phyloP scores from a whole-genome alignment of 257 asterid species.

The Perilla frutescens region DNA sequence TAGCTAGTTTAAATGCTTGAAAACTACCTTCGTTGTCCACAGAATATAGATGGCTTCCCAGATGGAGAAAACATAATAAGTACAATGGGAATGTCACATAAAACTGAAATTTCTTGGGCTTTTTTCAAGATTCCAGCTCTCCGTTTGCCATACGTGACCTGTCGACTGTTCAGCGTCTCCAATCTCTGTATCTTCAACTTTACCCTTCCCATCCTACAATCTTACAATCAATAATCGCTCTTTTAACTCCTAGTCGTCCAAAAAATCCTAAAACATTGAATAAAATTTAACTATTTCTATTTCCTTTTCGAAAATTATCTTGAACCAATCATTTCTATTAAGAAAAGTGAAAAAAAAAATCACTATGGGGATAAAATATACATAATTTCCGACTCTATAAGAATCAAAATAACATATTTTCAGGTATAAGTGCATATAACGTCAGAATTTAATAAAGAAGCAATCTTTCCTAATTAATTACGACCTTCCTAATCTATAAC shows the following conservation, averaged over 20 bases:
- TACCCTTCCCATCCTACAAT: conserved; percentile 87
- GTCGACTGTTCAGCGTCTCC: conserved; percentile 78
- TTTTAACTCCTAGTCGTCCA: neutral
- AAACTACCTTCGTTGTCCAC: conserved; percentile 70
- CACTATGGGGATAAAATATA: neutral
- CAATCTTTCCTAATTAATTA: conserved; percentile 11
- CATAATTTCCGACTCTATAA: neutral
- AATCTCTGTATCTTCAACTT: conserved; percentile 80
- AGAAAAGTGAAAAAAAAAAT: neutral
- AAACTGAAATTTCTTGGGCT: conserved; percentile 79
- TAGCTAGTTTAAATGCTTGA: neutral
- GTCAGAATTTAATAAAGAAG: neutral
- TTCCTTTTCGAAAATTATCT: neutral
- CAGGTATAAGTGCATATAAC: neutral
- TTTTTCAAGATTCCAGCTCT: conserved; percentile 83
- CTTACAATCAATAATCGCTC: conserved; percentile 11
- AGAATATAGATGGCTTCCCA: conserved; percentile 77
- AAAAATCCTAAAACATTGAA: no score
- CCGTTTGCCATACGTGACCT: conserved; percentile 80
- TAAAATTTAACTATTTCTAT: neutral
- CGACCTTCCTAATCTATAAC: neutral
- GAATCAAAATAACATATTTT: neutral
- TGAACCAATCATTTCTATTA: neutral
- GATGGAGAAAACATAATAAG: conserved; percentile 90
- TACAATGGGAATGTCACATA: conserved; percentile 78